Evolutionary conservation across 441 rosid species (phyloP), one percentile per base, ranked within the genome.

Genomic region (Hura crepitans): DNA sequence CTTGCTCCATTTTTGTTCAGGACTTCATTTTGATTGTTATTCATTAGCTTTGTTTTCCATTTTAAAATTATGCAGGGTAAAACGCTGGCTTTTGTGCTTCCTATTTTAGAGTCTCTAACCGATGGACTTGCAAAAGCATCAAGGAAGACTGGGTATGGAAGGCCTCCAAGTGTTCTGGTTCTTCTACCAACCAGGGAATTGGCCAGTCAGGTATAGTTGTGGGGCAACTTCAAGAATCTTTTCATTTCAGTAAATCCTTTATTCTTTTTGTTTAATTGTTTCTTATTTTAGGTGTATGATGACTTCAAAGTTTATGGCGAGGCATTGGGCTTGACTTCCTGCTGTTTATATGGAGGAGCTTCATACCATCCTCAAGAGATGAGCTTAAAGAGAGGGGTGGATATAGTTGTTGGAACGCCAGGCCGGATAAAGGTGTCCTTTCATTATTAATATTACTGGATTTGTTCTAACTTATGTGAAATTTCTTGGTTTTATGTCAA

Each of bases 41-140:
- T n/a, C 45, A 39, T 53, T 42, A 8, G 27, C 53, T 2, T 9
- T 23, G 8, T 54, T 77, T 74, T 70, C 46, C 11, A 5, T 66
- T 14, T 71, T 65, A 50, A 17, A 62, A 31, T 77, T 61, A 18
- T 82, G 25, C 83, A 91, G 98, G 99, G 99, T 59, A 96, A 92
- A 79, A 96, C 96, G 31, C 77, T 95, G 69, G 99, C 99, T 8
- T 95, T 95, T 81, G 97, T 95, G 82, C 79, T 95, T 80, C 98
- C 97, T 22, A 85, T 96, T 71, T 68, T 95, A 80, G 99, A 95
- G 79, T 92, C 97, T 15, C 73, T 95, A 74, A 83, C 85, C 17
- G 91, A 87, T 61, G 96, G 98, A 10, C 87, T 82, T 23, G 77
- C 87, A 0, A 88, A 86, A 65, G 66, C 80, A 20, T 69, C 74